Evolutionary conservation across 1,139 yeast genomes (phyloP).

Genomic region (Yamadazyma diospyri): DNA sequence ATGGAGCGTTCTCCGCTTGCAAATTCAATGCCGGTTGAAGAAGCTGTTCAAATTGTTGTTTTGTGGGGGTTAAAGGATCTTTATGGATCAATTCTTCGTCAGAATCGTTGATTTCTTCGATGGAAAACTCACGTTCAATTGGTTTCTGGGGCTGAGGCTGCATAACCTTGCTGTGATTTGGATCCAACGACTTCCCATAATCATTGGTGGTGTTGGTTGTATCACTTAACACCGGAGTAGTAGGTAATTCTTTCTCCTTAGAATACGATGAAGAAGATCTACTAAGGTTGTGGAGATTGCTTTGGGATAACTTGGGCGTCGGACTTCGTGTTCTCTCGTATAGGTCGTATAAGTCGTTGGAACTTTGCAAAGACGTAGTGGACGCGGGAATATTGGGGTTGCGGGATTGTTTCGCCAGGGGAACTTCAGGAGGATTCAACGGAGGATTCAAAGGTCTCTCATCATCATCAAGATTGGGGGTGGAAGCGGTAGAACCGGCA

Average conservation of each 20-base stretch:
- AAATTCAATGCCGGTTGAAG: constrained; percentile 16
- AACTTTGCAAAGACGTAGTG: constrained; percentile 1
- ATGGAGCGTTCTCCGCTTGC: constrained; percentile 2
- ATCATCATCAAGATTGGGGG: constrained; percentile 8
- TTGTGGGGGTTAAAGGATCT: constrained; percentile 2
- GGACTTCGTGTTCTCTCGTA: constrained; percentile 20
- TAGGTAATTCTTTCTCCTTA: constrained; percentile 30
- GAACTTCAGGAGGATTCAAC: constrained; percentile 1
- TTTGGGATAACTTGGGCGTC: constrained; percentile 15
- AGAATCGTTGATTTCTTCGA: constrained; percentile 42
- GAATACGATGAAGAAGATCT: constrained; percentile 18
- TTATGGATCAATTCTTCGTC: constrained; percentile 30
- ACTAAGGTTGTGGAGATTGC: constrained; percentile 9
- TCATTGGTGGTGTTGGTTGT: neutral
- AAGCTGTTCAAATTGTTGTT: neutral
- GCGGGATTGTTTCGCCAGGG: constrained; percentile 5
- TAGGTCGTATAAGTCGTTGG: constrained; percentile 16
- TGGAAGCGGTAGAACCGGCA: constrained; percentile 1
- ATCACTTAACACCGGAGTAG: constrained; percentile 15
- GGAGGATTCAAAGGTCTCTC: constrained; percentile 16
- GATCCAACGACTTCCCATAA: constrained; percentile 3
- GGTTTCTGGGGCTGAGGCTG: constrained; percentile 7
- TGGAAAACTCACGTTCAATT: constrained; percentile 27
- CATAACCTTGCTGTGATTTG: constrained; percentile 1
- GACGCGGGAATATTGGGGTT: neutral